Conservation (phyloP, 768 basidiomycete species). For the Cubamyces lactineus region DNA sequence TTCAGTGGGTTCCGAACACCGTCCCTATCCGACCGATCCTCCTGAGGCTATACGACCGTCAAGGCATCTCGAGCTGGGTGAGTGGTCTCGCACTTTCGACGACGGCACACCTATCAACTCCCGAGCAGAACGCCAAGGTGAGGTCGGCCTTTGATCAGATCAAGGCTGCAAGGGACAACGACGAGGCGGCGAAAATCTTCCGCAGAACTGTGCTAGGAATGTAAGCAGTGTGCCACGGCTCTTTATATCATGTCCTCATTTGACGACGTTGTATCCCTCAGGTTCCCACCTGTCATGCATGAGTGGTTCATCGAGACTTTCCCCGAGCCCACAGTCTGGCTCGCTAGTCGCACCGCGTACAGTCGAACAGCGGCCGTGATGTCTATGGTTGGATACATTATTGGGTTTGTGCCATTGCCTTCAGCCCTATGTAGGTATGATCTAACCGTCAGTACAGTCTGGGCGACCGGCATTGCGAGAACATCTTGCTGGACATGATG, state of each 20-base stretch:
- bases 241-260: not conserved
- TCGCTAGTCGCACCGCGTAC: constrained; percentile 84
- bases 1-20: constrained; percentile 98
- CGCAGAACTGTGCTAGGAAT: constrained; percentile 53
- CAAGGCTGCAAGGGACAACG: constrained; percentile 49
- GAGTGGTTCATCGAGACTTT: constrained; percentile 98
- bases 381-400: constrained; percentile 97
- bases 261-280: constrained; percentile 32
- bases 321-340: constrained; percentile 95
- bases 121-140: constrained; percentile 49
- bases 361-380: constrained; percentile 93
- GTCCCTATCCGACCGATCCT: constrained; percentile 80
- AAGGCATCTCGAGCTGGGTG: constrained; percentile 53
- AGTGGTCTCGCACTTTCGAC: constrained; percentile 25
- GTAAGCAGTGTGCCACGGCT: constrained; percentile 46
- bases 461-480: constrained; percentile 97
- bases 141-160: constrained; percentile 49
- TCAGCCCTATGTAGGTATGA: not conserved
- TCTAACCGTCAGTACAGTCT: constrained; percentile 51
- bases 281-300: constrained; percentile 86
- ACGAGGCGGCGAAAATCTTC: constrained; percentile 57
- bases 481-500: constrained; percentile 88
- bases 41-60: constrained; percentile 62
- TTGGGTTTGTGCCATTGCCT: constrained; percentile 65
- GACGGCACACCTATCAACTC: not conserved